Evolutionary conservation across 2,329 filamentous ascomycete species (phyloP).

Genomic region (Fusarium drepaniforme): DNA sequence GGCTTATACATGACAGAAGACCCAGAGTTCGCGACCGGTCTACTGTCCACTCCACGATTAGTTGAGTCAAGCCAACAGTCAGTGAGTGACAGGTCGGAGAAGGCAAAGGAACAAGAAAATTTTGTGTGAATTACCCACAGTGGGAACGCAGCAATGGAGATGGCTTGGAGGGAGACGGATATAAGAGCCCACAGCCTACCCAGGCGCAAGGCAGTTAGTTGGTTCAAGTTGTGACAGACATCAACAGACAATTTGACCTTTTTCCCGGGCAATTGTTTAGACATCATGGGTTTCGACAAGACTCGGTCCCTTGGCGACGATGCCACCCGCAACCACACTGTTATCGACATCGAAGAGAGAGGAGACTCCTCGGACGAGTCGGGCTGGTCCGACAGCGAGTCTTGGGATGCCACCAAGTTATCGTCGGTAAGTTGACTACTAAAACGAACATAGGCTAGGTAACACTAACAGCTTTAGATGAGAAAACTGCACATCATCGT

Average conservation of each 20-base stretch:
- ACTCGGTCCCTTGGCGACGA: slow-evolving; percentile 16
- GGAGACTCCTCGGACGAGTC: slow-evolving; percentile 37
- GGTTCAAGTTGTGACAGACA: not conserved
- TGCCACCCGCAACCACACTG: slow-evolving; percentile 7
- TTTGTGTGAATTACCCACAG: slow-evolving; percentile 8
- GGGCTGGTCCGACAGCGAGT: slow-evolving; percentile 32
- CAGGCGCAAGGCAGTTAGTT: not conserved
- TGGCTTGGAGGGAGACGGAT: slow-evolving; percentile 11
- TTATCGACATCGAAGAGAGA: slow-evolving; percentile 13
- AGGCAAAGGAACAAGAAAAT: not conserved
- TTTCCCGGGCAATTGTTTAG: not conserved
- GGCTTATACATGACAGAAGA: slow-evolving; percentile 18
- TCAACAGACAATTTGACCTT: not conserved
- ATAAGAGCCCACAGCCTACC: slow-evolving; percentile 6
- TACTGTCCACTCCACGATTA: not conserved
- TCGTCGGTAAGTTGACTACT: slow-evolving; percentile 40
- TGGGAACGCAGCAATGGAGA: slow-evolving; percentile 22
- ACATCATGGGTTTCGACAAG: slow-evolving; percentile 25
- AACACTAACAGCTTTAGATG: slow-evolving; percentile 24
- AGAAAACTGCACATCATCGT: slow-evolving; percentile 51
- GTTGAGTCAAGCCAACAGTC: slow-evolving; percentile 21
- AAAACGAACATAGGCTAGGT: not conserved
- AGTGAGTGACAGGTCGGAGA: slow-evolving; percentile 20
- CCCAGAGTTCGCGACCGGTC: slow-evolving; percentile 11
- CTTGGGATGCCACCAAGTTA: slow-evolving; percentile 47